phyloP scores from a whole-genome alignment of 345 rosid genomes.

The Gossypium mustelinum region DNA sequence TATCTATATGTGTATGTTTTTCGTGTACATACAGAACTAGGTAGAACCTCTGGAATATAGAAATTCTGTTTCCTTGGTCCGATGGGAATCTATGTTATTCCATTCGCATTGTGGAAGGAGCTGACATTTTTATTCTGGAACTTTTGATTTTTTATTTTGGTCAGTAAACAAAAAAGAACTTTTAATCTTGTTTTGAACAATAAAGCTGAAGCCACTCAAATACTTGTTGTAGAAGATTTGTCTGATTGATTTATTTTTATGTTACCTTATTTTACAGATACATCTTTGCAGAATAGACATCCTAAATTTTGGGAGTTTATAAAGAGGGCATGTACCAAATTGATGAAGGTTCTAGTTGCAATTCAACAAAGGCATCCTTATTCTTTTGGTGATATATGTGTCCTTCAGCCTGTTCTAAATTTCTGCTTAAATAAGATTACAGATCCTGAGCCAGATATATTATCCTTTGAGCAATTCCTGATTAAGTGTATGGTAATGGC shows the following conservation, averaged over 20 bases:
- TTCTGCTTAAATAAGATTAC: conserved; percentile 86
- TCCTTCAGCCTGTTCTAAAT: conserved; percentile 74
- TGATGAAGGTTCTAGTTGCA: conserved; percentile 82
- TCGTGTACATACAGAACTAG: neutral
- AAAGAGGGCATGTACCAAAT: conserved; percentile 79
- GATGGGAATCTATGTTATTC: conserved; percentile 6
- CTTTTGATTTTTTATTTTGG: neutral
- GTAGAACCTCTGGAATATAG: neutral
- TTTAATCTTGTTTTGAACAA: neutral
- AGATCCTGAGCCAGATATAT: conserved; percentile 54
- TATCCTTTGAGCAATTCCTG: conserved; percentile 72
- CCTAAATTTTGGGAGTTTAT: conserved; percentile 68
- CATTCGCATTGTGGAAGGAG: neutral
- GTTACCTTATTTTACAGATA: conserved; percentile 45
- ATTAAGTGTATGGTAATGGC: conserved; percentile 97
- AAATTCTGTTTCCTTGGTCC: neutral
- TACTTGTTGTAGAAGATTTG: neutral
- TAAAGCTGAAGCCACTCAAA: neutral
- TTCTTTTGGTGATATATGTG: conserved; percentile 83
- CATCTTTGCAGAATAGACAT: conserved; percentile 61
- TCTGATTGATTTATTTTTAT: conserved; percentile 2
- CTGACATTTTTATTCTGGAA: neutral
- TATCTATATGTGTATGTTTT: neutral
- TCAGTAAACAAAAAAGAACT: neutral
- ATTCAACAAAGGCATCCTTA: conserved; percentile 90